Conservation (phyloP, 1,284 basidiomycete species). For the Cryptococcus hybrid region DNA sequence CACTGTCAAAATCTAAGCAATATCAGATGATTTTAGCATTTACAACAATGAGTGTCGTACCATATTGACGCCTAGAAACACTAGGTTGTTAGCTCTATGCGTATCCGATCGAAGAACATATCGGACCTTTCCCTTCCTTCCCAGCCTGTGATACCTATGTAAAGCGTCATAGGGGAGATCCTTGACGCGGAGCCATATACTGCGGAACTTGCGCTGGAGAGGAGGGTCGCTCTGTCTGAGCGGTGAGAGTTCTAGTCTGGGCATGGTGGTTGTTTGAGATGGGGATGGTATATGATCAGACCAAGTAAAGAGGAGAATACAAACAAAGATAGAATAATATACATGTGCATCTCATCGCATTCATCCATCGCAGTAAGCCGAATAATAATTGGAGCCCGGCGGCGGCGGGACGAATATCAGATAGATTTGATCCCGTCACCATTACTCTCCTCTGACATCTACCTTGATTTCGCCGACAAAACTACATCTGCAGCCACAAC, state of each 20-base stretch:
- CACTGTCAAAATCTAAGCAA: slow-evolving; percentile 19
- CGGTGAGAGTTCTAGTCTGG: slow-evolving; percentile 13
- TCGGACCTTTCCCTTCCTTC: slow-evolving; percentile 29
- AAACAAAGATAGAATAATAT: background rate
- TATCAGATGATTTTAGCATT: background rate
- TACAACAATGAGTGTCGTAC: slow-evolving; percentile 11
- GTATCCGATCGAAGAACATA: background rate
- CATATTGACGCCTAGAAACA: slow-evolving; percentile 24
- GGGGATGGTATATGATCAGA: background rate
- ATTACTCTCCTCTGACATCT: background rate
- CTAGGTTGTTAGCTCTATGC: no score
- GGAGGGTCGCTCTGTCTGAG: background rate
- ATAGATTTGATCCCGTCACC: no score
- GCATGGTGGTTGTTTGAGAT: slow-evolving; percentile 4
- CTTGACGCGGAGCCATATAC: slow-evolving; percentile 3
- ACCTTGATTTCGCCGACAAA: background rate
- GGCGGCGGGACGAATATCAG: background rate
- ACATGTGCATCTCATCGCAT: background rate
- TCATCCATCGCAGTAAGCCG: background rate
- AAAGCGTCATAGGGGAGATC: slow-evolving; percentile 13
- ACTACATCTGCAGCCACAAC: no score
- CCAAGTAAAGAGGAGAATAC: background rate
- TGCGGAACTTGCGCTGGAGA: background rate
- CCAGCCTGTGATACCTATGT: slow-evolving; percentile 27
- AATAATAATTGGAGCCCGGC: background rate